Conservation (phyloP, 1,139 yeast species). For the Sugiyamaella japonica region DNA sequence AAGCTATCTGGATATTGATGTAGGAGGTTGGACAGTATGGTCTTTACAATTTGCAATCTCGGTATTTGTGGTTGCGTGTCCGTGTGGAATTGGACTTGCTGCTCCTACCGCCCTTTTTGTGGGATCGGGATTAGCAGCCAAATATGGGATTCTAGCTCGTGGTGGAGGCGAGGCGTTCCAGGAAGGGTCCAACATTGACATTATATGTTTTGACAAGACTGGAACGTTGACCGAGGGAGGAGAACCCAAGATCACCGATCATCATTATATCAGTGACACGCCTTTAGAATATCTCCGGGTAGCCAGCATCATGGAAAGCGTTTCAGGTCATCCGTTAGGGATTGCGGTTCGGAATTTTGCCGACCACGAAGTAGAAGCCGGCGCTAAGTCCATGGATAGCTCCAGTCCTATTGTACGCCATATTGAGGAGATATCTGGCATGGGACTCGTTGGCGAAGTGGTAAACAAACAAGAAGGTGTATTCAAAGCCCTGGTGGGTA, state of each 20-base stretch:
- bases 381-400: constrained; percentile 26
- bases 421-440: constrained; percentile 58
- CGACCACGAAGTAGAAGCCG: constrained; percentile 32
- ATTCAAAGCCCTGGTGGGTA: constrained; percentile 56
- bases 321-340: constrained; percentile 73
- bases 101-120: constrained; percentile 93
- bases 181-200: constrained; percentile 63
- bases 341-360: constrained; percentile 52
- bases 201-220: constrained; percentile 76
- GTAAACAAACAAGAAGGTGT: constrained; percentile 24
- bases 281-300: constrained; percentile 44
- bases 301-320: constrained; percentile 59
- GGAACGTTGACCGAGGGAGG: constrained; percentile 73
- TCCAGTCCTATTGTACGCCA: constrained; percentile 41
- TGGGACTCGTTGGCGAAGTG: constrained; percentile 54
- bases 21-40: constrained; percentile 80
- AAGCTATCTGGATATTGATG: constrained; percentile 57
- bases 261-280: constrained; percentile 35
- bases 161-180: constrained; percentile 86
- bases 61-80: constrained; percentile 87
- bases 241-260: constrained; percentile 57
- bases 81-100: constrained; percentile 88
- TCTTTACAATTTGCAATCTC: constrained; percentile 74
- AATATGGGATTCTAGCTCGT: constrained; percentile 70
- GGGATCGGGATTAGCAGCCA: constrained; percentile 85